Evolutionary conservation across 78 protist species (phyloP), one percentile per base, ranked within the genome.

Genomic region (Abeoforma whisleri): DNA sequence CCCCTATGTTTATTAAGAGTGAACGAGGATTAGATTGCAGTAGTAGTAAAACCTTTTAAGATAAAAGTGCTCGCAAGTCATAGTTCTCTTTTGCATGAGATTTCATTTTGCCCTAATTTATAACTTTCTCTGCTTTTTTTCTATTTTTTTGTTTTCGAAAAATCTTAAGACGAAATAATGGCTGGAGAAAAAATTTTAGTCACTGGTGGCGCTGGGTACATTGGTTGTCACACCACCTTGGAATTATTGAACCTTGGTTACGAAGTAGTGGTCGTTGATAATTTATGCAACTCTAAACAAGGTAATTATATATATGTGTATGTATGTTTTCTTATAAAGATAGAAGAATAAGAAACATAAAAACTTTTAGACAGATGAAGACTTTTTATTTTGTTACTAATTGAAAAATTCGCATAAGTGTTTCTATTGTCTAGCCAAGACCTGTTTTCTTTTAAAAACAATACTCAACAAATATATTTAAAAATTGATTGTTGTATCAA

Each of bases 151-250:
- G 30, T 48, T 19, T 48, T 48, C 62, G 12, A 48, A 48, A 19
- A 48, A 48, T 12, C 12, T 48, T 12, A 48, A 48, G 12, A 48
- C 5, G 5, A 12, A 48, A 12, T 48, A 48, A 12, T 48, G 62
- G 62, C 62, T 19, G 62, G 62, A 48, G 30, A 48, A 48, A 48
- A 5, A 48, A 25, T 75, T 22, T 82, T 85, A 1, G 82, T 85
- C 25, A 40, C 89, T 2, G 89, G 89, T 0, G 99, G 99, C 0
- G 97, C 97, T 30, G 99, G 99, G 38, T 98, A 91, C 88, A 98
- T 98, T 74, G 99, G 99, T 2, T 68, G 91, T 62, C 99, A 97
- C 89, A 90, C 92, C 1, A 90, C 83, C 1, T 76, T 94, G 25
- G 94, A 90, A 75, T 85, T 96, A 33, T 57, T 93, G 40, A 34